A percentile compares a stretch with the other conserved stretches of the same genome.
Evolutionary conservation across 306 rosid genomes (phyloP).

Genomic region (Inga leiocalycina): DNA sequence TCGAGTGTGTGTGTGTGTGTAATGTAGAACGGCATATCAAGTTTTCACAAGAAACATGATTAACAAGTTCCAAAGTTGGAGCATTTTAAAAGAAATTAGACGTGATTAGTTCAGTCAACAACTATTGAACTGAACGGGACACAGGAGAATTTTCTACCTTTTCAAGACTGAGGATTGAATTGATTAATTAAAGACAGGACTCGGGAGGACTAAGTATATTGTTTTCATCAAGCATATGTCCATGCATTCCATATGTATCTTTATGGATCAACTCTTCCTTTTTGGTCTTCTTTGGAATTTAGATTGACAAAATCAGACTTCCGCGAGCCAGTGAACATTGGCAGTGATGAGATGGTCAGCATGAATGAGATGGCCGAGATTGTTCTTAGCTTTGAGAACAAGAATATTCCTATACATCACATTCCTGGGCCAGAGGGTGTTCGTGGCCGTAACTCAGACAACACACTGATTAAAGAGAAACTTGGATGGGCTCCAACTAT

Average conservation of each 20-base stretch:
- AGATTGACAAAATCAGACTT: constrained; percentile 98
- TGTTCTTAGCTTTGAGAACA: constrained; percentile 87
- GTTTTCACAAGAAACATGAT: neutral
- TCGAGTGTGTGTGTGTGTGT: neutral
- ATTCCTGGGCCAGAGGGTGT: constrained; percentile 99
- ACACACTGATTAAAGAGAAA: constrained; percentile 92
- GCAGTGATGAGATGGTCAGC: constrained; percentile 99
- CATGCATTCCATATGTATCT: constrained; percentile 3
- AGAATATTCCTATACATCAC: constrained; percentile 79
- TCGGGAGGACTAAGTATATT: neutral
- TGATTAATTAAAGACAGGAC: neutral
- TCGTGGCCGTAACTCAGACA: constrained; percentile 98
- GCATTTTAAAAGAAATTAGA: constrained; percentile 5
- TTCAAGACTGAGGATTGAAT: neutral
- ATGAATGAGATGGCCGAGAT: constrained; percentile 99
- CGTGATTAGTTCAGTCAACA: constrained; percentile 9
- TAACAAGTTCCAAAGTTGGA: neutral
- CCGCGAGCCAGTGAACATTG: constrained; percentile 94
- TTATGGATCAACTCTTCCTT: constrained; percentile 1
- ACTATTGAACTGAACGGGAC: constrained; percentile 14
- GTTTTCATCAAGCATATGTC: neutral
- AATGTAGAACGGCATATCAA: neutral
- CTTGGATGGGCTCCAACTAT: constrained; percentile 99
- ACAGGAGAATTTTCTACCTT: neutral
- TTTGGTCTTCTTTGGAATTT: constrained; percentile 2